A percentile compares a stretch with the other conserved stretches of the same genome.
Conservation (phyloP, 2,329 filamentous ascomycete genomes). For the Cladosporium halotolerans region DNA sequence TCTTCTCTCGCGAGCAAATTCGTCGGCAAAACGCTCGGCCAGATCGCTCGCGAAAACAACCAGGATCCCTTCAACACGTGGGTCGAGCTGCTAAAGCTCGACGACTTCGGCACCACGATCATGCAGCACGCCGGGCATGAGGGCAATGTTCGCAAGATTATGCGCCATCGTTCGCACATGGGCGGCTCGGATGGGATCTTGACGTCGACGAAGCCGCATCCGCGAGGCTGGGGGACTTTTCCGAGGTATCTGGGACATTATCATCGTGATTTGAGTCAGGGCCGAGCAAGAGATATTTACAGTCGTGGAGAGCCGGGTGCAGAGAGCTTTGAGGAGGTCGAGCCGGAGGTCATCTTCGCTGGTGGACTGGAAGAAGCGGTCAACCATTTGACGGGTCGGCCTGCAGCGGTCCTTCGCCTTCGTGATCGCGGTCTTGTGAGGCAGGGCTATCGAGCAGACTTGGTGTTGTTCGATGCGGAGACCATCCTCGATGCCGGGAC, state of each 20-base stretch:
- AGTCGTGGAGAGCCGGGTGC: conserved; percentile 4
- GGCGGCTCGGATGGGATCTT: conserved; percentile 25
- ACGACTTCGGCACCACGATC: conserved; percentile 25
- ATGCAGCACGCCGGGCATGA: conserved; percentile 25
- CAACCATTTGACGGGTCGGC: conserved; percentile 22
- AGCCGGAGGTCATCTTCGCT: conserved; percentile 21
- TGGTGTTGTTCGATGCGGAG: conserved; percentile 23
- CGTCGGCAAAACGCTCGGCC: conserved; percentile 24
- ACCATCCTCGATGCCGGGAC: conserved; percentile 23
- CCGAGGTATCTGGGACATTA: conserved; percentile 26
- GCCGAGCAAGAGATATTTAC: conserved; percentile 20
- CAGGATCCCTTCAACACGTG: conserved; percentile 24
- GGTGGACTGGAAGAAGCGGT: conserved; percentile 26
- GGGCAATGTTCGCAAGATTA: conserved; percentile 23
- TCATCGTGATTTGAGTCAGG: conserved; percentile 19
- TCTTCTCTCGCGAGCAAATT: conserved; percentile 14
- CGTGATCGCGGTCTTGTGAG: conserved; percentile 21
- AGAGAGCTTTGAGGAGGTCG: conserved; percentile 16
- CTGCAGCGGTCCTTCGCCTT: conserved; percentile 19
- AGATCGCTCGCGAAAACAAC: conserved; percentile 20
- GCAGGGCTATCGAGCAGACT: conserved; percentile 22
- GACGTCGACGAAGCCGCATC: conserved; percentile 25
- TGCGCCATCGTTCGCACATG: conserved; percentile 23
- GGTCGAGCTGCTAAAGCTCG: conserved; percentile 22
- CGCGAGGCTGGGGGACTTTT: conserved; percentile 27